Evolutionary conservation across 1,139 yeast genomes (phyloP).

Genomic region (Yamadazyma spencermartinsiae): DNA sequence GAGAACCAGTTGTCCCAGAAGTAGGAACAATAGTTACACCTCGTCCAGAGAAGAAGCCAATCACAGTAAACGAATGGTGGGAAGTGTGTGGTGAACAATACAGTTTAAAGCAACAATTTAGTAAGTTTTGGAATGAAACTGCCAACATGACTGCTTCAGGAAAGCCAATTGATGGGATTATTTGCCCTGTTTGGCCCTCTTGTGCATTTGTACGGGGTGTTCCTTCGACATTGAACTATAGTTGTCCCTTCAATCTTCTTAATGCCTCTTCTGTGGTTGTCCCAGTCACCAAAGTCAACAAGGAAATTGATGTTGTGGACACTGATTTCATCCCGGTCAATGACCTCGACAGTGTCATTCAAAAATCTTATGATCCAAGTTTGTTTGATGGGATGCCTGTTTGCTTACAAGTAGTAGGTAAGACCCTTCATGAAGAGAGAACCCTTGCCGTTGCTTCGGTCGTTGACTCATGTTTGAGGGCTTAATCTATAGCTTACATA

Average conservation of each 20-base stretch:
- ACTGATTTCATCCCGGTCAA: conserved; percentile 21
- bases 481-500: too few relatives aligned
- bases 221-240: conserved; percentile 31
- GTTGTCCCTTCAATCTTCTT: conserved; percentile 53
- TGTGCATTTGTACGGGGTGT: conserved; percentile 22
- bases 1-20: conserved; percentile 17
- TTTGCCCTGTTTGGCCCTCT: conserved; percentile 32
- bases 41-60: conserved; percentile 6
- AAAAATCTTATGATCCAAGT: conserved; percentile 48
- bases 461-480: conserved; percentile 5
- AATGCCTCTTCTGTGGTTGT: conserved; percentile 55
- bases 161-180: conserved; percentile 32
- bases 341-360: conserved; percentile 23
- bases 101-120: conserved; percentile 26
- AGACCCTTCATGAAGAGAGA: conserved; percentile 56
- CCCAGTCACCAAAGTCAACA: conserved; percentile 51
- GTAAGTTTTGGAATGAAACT: conserved; percentile 29
- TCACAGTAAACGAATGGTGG: conserved; percentile 33
- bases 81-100: conserved; percentile 27
- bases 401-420: conserved; percentile 57
- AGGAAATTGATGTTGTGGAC: conserved; percentile 28
- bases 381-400: conserved; percentile 59
- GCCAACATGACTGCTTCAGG: conserved; percentile 23
- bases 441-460: conserved; percentile 21
- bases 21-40: conserved; percentile 6